phyloP scores from a whole-genome alignment of 2,329 filamentous ascomycete species.

The Acrodontium crateriforme region DNA sequence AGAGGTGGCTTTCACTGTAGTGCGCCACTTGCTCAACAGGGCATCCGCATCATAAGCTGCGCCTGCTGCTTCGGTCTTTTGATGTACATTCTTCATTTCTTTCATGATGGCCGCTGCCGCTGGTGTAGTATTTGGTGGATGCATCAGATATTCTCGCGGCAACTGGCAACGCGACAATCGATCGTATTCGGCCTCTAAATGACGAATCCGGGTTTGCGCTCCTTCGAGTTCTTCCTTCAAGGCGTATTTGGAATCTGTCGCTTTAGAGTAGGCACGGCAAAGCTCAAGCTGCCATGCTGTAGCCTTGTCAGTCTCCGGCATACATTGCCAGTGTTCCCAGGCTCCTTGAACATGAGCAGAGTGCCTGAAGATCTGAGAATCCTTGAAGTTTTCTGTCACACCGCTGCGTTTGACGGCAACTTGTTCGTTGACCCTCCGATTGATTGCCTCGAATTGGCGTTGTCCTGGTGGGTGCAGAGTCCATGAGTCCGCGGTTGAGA shows the following conservation, averaged over 20 bases:
- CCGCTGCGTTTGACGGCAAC: slow-evolving; percentile 20
- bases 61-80: slow-evolving; percentile 8
- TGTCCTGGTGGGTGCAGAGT: slow-evolving; percentile 62
- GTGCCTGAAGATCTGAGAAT: slow-evolving; percentile 56
- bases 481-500: slow-evolving; percentile 67
- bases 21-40: slow-evolving; percentile 16
- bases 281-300: slow-evolving; percentile 35
- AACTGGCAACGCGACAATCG: slow-evolving; percentile 20
- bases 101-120: slow-evolving; percentile 24
- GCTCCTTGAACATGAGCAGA: slow-evolving; percentile 63
- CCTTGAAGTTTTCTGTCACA: slow-evolving; percentile 18
- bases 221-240: slow-evolving; percentile 25
- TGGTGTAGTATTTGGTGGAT: slow-evolving; percentile 23
- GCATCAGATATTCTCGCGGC: slow-evolving; percentile 20
- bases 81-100: slow-evolving; percentile 15
- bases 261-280: slow-evolving; percentile 30
- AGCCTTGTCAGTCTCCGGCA: slow-evolving; percentile 37
- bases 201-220: slow-evolving; percentile 28
- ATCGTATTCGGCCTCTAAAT: slow-evolving; percentile 25
- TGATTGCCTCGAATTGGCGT: slow-evolving; percentile 59
- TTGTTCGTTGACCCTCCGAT: slow-evolving; percentile 15
- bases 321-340: slow-evolving; percentile 60
- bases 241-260: slow-evolving; percentile 24
- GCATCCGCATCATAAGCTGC: slow-evolving; percentile 16
- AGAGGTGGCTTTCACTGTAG: slow-evolving; percentile 11